Evolutionary conservation across 2,329 filamentous ascomycete genomes (phyloP).

Genomic region (Leptodontidium sp.): DNA sequence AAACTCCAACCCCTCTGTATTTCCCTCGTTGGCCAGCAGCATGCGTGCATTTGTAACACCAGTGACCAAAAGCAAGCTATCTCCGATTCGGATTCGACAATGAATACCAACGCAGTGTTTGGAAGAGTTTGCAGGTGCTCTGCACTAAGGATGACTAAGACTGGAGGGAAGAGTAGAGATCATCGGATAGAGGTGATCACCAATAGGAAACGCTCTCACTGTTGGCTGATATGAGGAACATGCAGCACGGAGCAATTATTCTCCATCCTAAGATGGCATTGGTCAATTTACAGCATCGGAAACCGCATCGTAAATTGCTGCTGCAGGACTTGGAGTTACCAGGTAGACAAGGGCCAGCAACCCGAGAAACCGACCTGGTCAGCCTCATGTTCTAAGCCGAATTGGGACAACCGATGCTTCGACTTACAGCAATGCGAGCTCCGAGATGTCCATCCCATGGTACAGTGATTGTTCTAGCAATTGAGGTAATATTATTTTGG

Average conservation of each 20-base stretch:
- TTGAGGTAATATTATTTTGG: neutral
- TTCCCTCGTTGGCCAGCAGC: neutral
- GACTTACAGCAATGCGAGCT: neutral
- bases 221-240: too few species aligned
- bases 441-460: neutral
- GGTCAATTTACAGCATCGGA: too few species aligned
- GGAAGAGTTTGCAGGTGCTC: too few species aligned
- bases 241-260: too few species aligned
- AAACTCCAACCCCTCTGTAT: neutral
- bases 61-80: too few species aligned
- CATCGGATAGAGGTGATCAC: too few species aligned
- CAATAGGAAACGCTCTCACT: too few species aligned
- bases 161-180: too few species aligned
- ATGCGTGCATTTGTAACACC: neutral
- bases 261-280: too few species aligned
- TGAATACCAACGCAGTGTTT: neutral
- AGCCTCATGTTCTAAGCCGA: conserved; percentile 1
- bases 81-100: neutral
- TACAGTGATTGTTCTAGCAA: neutral
- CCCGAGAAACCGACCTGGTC: conserved; percentile 8
- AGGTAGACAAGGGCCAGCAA: neutral
- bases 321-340: neutral
- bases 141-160: too few species aligned
- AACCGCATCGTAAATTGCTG: neutral
- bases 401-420: neutral